These are phyloP conservation scores for Ogataea kodamae DNA, from an alignment of 805 yeast genomes.

Conservation along the genomic window DNA sequence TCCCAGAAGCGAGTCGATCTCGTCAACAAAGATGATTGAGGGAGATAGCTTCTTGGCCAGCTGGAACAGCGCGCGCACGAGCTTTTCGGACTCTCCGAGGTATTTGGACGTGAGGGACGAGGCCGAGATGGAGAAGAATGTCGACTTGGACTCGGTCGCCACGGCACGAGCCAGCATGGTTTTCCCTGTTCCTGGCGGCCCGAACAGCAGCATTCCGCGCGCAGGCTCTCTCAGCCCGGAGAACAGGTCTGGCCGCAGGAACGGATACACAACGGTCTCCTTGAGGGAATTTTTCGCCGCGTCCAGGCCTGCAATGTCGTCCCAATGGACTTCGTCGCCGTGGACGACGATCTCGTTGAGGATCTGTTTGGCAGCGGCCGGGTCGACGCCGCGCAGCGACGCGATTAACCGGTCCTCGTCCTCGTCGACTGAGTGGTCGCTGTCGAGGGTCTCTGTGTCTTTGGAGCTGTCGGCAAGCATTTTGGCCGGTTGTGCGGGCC, in stretches of 20 bases:
- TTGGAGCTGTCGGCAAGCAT: conserved; percentile 23
- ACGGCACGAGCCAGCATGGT: conserved; percentile 97
- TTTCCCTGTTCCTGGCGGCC: conserved; percentile 99
- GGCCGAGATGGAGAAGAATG: conserved; percentile 88
- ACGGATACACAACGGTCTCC: conserved; percentile 95
- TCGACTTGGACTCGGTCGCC: conserved; percentile 90
- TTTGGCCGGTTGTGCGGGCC: conserved; percentile 8
- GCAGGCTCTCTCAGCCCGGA: conserved; percentile 91
- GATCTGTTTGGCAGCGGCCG: conserved; percentile 73
- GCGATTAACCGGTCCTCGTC: conserved; percentile 38
- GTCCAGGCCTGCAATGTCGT: conserved; percentile 89
- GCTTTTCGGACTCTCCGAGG: conserved; percentile 90
- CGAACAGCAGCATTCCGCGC: conserved; percentile 91
- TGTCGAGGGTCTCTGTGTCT: conserved; percentile 30
- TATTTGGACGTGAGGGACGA: conserved; percentile 84
- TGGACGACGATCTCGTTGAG: conserved; percentile 82
- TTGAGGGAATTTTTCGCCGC: conserved; percentile 84
- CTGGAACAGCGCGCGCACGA: conserved; percentile 83
- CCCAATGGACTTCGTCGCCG: conserved; percentile 93
- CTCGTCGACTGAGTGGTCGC: conserved; percentile 22
- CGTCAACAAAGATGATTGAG: conserved; percentile 91
- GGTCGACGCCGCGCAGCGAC: conserved; percentile 71
- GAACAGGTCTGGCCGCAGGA: conserved; percentile 88
- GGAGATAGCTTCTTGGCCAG: conserved; percentile 86
- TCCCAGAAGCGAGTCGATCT: conserved; percentile 86